Evolutionary conservation across 2,329 filamentous ascomycete genomes (phyloP).

Genomic region (Pseudocercospora vitis): DNA sequence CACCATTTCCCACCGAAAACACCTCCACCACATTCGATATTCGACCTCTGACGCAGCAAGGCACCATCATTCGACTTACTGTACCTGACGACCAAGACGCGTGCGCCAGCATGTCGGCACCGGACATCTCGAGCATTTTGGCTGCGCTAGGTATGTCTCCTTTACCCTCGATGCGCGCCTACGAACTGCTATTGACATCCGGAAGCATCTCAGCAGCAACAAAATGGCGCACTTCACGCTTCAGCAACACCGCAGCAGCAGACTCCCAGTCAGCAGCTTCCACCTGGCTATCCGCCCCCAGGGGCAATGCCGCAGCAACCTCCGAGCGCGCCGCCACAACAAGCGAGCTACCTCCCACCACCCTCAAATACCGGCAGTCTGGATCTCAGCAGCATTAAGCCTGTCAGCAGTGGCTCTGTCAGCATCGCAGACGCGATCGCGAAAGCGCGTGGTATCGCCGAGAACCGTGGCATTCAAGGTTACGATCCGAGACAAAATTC

Average conservation of each 20-base stretch:
- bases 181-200: slow-evolving; percentile 7
- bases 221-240: slow-evolving; percentile 34
- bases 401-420: slow-evolving; percentile 75
- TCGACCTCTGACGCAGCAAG: no score
- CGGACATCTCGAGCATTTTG: slow-evolving; percentile 53
- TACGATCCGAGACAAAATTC: slow-evolving; percentile 42
- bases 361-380: slow-evolving; percentile 73
- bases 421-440: slow-evolving; percentile 82
- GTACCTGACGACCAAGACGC: not conserved
- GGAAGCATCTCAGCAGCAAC: slow-evolving; percentile 34
- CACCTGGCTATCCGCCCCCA: slow-evolving; percentile 48
- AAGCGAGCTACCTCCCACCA: slow-evolving; percentile 55
- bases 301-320: slow-evolving; percentile 40
- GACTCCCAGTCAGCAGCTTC: slow-evolving; percentile 37
- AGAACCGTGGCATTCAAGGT: slow-evolving; percentile 68
- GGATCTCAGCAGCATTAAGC: slow-evolving; percentile 77
- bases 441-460: slow-evolving; percentile 77
- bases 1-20: slow-evolving; percentile 6
- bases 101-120: slow-evolving; percentile 42
- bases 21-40: slow-evolving; percentile 3
- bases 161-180: not conserved
- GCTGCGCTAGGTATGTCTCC: slow-evolving; percentile 48
- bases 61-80: not conserved
- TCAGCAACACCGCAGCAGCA: slow-evolving; percentile 51
- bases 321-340: slow-evolving; percentile 34